A percentile compares a stretch with the other conserved stretches of the same genome.
phyloP scores from a whole-genome alignment of 2,329 filamentous ascomycete genomes.

The Xylaria polymorpha region DNA sequence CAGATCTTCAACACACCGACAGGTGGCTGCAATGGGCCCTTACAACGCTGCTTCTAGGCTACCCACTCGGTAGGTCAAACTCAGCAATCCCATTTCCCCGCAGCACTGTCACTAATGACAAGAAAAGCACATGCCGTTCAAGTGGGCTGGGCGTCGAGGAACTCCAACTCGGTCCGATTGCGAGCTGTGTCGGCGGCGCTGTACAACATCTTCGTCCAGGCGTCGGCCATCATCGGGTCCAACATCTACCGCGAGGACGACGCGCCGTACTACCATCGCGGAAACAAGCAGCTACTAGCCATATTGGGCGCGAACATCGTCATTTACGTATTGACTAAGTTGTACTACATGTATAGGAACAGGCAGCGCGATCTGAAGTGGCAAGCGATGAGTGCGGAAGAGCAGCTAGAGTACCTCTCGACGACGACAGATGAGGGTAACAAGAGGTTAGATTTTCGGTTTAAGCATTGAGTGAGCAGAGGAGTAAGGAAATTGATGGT shows the following conservation, averaged over 20 bases:
- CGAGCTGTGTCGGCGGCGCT: constrained; percentile 67
- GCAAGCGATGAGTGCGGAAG: constrained; percentile 59
- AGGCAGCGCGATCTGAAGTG: constrained; percentile 56
- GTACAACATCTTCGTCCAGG: constrained; percentile 62
- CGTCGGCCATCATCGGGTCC: constrained; percentile 49
- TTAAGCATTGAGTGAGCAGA: constrained; percentile 38
- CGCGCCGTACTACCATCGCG: constrained; percentile 62
- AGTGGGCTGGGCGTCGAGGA: constrained; percentile 57
- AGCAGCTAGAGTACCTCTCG: constrained; percentile 61
- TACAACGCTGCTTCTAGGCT: constrained; percentile 56
- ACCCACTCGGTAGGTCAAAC: constrained; percentile 53
- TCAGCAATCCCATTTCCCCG: background rate
- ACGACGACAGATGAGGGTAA: constrained; percentile 57
- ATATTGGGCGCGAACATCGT: constrained; percentile 62
- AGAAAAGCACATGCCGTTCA: constrained; percentile 42
- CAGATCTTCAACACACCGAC: constrained; percentile 53
- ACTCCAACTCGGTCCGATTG: constrained; percentile 68
- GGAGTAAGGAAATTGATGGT: background rate
- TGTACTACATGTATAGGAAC: constrained; percentile 59
- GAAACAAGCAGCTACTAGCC: constrained; percentile 66
- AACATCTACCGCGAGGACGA: constrained; percentile 65
- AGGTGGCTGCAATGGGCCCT: constrained; percentile 58
- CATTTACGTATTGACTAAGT: constrained; percentile 62
- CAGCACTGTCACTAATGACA: constrained; percentile 2
- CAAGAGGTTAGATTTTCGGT: constrained; percentile 57